Evolutionary conservation across 345 rosid genomes (phyloP), one percentile per base, ranked within the genome.

Genomic region (Lepidium aucheri): DNA sequence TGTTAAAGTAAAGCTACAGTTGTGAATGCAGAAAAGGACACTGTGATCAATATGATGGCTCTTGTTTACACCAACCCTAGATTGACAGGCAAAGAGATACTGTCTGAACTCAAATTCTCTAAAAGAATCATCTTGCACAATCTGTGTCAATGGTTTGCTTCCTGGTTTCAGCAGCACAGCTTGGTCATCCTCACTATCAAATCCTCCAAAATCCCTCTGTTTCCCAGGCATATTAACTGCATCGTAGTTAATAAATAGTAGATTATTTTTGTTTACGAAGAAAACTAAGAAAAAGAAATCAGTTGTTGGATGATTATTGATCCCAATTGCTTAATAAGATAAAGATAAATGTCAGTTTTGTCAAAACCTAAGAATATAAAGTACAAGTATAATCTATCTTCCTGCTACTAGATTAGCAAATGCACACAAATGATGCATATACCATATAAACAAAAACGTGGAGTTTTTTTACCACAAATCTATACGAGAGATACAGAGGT

Each of bases 61-160:
- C 46, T 53, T 60, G 60, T 60, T 72, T 53, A 34, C 71, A 66
- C 77, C 32, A 43, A 94, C 99, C 95, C 84, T 81, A 59, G 95
- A 85, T 70, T 94, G 97, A 73, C 89, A 88, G 59, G 96, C 90
- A 78, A 94, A 90, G 59, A 90, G 86, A 80, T 90, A 94, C 73
- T 90, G 97, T 73, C 92, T 85, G 79, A 90, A 94, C 47, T 94
- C 99, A 67, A 88, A 94, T 74, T 88, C 99, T 69, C 92, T 83
- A 66, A 90, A 93, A 33, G 90, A 86, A 74, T 88, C 97, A 81
- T 93, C 96, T 80, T 90, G 94, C 72, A 88, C 89, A 73, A 94
- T 83, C 60, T 83, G 92, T 3, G 88, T 78, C 81, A 94, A 63
- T 24, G 78, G 78, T 73, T 90, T 90, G 74, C 71, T 84, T 80